A percentile compares a stretch with the other conserved stretches of the same genome.
Evolutionary conservation across 192 early-diverging fungal species (phyloP).

Genomic region (Mortierella hygrophila): DNA sequence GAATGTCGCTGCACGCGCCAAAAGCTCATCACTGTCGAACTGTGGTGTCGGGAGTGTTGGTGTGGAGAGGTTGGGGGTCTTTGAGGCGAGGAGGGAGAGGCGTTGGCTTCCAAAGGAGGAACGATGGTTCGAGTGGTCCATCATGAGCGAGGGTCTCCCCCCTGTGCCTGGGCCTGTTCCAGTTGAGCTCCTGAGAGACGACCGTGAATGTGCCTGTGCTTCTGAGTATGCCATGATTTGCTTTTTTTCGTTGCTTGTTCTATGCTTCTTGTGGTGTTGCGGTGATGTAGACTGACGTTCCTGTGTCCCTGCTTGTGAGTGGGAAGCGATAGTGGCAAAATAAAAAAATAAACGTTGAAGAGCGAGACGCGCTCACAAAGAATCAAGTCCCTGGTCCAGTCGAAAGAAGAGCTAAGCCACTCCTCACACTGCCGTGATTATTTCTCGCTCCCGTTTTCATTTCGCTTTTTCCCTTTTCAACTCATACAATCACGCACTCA

Average conservation of each 20-base stretch:
- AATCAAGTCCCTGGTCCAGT: not conserved
- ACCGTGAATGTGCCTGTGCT: not conserved
- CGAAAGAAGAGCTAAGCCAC: not conserved
- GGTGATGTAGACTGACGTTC: not conserved
- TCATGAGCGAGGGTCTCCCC: constrained; percentile 8
- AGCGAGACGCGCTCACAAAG: not conserved
- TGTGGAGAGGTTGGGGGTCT: constrained; percentile 2
- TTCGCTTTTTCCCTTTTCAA: not conserved
- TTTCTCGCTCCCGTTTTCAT: not conserved
- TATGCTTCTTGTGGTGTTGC: not conserved
- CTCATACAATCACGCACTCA: not conserved
- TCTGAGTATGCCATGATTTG: not conserved
- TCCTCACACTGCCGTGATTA: not conserved
- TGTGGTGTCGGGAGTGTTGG: constrained; percentile 20
- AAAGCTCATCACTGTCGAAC: constrained; percentile 41
- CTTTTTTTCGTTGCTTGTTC: not conserved
- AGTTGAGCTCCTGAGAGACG: constrained; percentile 8
- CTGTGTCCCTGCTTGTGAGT: not conserved
- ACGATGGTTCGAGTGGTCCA: constrained; percentile 17
- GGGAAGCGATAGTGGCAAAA: not conserved
- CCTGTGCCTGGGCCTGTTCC: constrained; percentile 7
- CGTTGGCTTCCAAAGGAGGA: constrained; percentile 21
- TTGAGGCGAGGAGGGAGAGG: constrained; percentile 24
- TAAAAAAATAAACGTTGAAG: not conserved
- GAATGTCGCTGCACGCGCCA: constrained; percentile 28